phyloP scores from a whole-genome alignment of 2,329 filamentous ascomycete species.

The Aschersonia sp. region DNA sequence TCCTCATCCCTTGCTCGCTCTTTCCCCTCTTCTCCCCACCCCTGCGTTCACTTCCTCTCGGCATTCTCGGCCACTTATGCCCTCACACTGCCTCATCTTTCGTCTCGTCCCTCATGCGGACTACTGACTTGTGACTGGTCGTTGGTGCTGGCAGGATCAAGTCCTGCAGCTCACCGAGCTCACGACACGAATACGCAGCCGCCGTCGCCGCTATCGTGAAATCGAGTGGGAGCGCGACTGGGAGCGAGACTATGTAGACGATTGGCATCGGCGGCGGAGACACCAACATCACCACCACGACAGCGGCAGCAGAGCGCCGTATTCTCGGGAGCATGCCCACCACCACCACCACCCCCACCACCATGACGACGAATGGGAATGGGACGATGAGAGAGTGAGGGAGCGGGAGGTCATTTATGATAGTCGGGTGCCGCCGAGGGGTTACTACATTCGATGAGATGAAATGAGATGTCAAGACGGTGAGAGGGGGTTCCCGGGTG shows the following conservation, averaged over 20 bases:
- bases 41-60: too few species aligned
- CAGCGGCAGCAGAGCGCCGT: constrained; percentile 4
- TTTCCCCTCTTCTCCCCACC: too few species aligned
- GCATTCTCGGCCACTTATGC: too few species aligned
- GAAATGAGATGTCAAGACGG: constrained; percentile 3
- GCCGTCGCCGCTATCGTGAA: constrained; percentile 37
- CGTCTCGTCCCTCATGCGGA: too few species aligned
- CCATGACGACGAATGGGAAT: constrained; percentile 10
- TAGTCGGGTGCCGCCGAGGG: constrained; percentile 15
- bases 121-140: too few species aligned
- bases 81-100: too few species aligned
- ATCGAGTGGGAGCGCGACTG: constrained; percentile 46
- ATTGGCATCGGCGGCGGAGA: constrained; percentile 28
- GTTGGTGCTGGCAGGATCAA: constrained; percentile 49
- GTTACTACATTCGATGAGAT: constrained; percentile 6
- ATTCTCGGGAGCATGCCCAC: constrained; percentile 9
- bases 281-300: constrained; percentile 8
- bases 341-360: too few species aligned
- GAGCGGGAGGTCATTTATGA: constrained; percentile 59
- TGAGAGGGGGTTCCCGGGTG: constrained; percentile 3
- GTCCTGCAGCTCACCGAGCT: constrained; percentile 71
- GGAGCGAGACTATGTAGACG: constrained; percentile 42
- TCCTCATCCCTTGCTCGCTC: too few species aligned
- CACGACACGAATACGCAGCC: constrained; percentile 66
- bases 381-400: constrained; percentile 49